Evolutionary conservation across 345 rosid species (phyloP), one percentile per base, ranked within the genome.

Genomic region (Trapa bicornis): DNA sequence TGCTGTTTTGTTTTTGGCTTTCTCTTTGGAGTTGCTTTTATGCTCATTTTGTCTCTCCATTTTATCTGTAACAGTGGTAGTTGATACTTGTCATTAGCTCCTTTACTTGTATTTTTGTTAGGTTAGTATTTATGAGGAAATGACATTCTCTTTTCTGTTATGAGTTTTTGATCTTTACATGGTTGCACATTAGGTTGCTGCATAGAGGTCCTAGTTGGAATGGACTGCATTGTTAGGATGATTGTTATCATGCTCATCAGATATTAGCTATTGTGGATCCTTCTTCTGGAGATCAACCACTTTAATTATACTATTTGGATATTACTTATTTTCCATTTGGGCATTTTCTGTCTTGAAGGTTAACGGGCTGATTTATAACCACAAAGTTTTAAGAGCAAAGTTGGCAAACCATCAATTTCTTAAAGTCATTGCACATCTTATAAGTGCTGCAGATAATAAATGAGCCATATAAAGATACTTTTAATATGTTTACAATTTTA

Each of bases 171-270:
- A 50, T 29, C 17, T 47, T 50, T 4, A 17, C 35, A 11, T 8
- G 47, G 47, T 47, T 54, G 29, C 41, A 36, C 52, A 1, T 36
- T 66, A 94, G 99, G 74, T 78, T 94, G 84, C 89, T 83, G 87
- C 99, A 94, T 73, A 86, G 99, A 65, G 99, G 99, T 47, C 99
- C 99, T 5, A 97, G 91, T 76, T 94, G 99, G 99, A 94, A 97
- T 72, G 99, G 99, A 8, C 71, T 94, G 48, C 86, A 85, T 65
- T 97, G 92, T 71, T 71, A 85, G 29, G 89, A 86, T 47, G 93
- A 80, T 62, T 86, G 61, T 71, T 94, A 73, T 71, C 80, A 91
- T 79, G 82, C 96, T 1, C 97, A 91, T 76, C 96, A 94, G 75
- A 86, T 96, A 53, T 83, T 94, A 8, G 99, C 99, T 6, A 85